These are phyloP conservation scores for Dendrobium nobile DNA, from an alignment of 106 monocot genomes.

Conservation along the genomic window DNA sequence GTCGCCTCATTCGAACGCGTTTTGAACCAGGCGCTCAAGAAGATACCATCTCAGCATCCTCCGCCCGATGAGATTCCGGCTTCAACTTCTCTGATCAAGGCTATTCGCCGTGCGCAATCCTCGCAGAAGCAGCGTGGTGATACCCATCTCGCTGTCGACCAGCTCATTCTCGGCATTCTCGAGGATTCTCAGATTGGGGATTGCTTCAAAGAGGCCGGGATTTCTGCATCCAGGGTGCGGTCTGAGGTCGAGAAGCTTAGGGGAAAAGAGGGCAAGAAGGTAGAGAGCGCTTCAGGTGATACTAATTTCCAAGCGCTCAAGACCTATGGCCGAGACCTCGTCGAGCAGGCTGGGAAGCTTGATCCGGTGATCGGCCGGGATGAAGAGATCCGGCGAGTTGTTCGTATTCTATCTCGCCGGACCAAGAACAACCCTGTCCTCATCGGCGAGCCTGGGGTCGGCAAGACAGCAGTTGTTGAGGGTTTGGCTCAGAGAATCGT, in stretches of 20 bases:
- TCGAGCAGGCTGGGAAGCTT: constrained; percentile 63
- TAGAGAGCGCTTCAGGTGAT: constrained; percentile 51
- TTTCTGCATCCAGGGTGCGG: constrained; percentile 16
- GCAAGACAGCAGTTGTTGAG: constrained; percentile 68
- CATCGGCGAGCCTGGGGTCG: constrained; percentile 76
- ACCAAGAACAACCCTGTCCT: constrained; percentile 73
- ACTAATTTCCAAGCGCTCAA: constrained; percentile 57
- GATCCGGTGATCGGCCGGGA: constrained; percentile 64
- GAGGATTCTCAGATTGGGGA: constrained; percentile 49
- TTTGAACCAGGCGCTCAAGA: constrained; percentile 30
- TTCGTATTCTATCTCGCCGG: constrained; percentile 41
- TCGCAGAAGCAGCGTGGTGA: constrained; percentile 47
- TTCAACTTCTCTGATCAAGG: constrained; percentile 42
- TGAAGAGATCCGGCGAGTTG: constrained; percentile 47
- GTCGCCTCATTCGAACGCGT: constrained; percentile 38
- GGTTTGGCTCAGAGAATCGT: constrained; percentile 68
- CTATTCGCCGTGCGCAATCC: constrained; percentile 42
- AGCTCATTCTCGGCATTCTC: constrained; percentile 44
- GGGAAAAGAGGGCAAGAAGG: constrained; percentile 47
- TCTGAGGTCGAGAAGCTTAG: constrained; percentile 49
- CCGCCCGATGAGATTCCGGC: constrained; percentile 51
- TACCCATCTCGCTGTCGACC: constrained; percentile 55
- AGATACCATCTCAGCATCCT: constrained; percentile 46
- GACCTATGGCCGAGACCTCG: constrained; percentile 52
- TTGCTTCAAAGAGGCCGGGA: constrained; percentile 45